Evolutionary conservation across 805 yeast genomes (phyloP).

Genomic region (Pichia cabralensis): DNA sequence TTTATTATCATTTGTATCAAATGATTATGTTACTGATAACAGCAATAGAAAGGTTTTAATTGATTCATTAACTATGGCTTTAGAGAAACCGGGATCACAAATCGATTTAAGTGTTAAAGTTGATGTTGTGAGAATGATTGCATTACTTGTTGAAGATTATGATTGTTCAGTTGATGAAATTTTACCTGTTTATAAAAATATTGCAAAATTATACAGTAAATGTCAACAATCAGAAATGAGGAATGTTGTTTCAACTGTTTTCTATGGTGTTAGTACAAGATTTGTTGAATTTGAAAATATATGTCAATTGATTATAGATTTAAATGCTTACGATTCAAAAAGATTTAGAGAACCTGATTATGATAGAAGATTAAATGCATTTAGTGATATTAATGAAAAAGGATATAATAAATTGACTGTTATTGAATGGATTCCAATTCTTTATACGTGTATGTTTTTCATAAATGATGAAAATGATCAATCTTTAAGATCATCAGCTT

Average conservation of each 20-base stretch:
- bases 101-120: slow-evolving; percentile 44
- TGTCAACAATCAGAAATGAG: slow-evolving; percentile 57
- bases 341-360: slow-evolving; percentile 72
- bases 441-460: slow-evolving; percentile 58
- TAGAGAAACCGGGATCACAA: slow-evolving; percentile 47
- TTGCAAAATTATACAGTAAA: slow-evolving; percentile 39
- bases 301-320: slow-evolving; percentile 43
- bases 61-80: slow-evolving; percentile 45
- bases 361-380: slow-evolving; percentile 62
- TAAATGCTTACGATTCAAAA: slow-evolving; percentile 58
- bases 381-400: slow-evolving; percentile 50
- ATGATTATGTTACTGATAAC: slow-evolving; percentile 46
- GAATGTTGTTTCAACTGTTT: slow-evolving; percentile 47
- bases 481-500: slow-evolving; percentile 70
- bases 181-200: slow-evolving; percentile 20
- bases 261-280: slow-evolving; percentile 46
- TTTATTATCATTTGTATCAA: slow-evolving; percentile 42
- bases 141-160: slow-evolving; percentile 42
- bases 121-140: slow-evolving; percentile 46
- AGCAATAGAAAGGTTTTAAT: slow-evolving; percentile 44
- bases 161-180: slow-evolving; percentile 46
- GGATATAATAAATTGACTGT: slow-evolving; percentile 34
- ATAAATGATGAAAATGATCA: slow-evolving; percentile 72
- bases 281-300: slow-evolving; percentile 35
- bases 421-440: slow-evolving; percentile 69